A percentile compares a stretch with the other conserved stretches of the same genome.
Evolutionary conservation across 108 stramenopile species (phyloP).

Genomic region (Conticribra weissflogii): DNA sequence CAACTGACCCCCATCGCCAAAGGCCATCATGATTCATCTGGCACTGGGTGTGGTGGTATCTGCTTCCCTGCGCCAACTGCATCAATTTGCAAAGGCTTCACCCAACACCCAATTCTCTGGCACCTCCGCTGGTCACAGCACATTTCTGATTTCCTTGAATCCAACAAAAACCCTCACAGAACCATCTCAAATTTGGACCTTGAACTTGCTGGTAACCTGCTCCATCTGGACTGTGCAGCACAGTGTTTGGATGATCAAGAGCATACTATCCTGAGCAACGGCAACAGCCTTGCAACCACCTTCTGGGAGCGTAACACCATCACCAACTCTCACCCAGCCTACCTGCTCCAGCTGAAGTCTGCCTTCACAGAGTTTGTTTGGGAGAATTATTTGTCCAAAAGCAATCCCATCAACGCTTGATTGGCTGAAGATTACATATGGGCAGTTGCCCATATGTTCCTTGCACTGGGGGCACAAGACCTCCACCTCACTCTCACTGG

Average conservation of each 20-base stretch:
- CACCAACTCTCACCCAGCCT: conserved; percentile 20
- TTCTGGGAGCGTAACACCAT: conserved; percentile 51
- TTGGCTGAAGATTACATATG: no score
- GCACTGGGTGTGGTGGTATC: conserved; percentile 37
- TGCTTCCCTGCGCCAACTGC: conserved; percentile 38
- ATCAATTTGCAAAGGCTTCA: background rate
- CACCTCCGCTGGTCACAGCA: conserved; percentile 17
- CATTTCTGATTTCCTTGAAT: conserved; percentile 8
- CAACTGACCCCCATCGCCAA: conserved; percentile 31
- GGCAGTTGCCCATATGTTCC: no score
- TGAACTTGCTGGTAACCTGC: conserved; percentile 43
- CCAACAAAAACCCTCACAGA: conserved; percentile 27
- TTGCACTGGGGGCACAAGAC: no score
- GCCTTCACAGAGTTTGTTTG: conserved; percentile 18
- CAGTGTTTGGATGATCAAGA: conserved; percentile 33
- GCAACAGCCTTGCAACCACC: conserved; percentile 48
- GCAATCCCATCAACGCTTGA: no score
- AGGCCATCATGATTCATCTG: conserved; percentile 50
- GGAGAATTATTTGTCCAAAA: no score
- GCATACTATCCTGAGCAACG: conserved; percentile 24
- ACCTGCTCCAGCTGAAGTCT: conserved; percentile 39
- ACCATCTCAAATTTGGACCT: conserved; percentile 49
- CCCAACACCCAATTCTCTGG: conserved; percentile 49
- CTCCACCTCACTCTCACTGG: no score
- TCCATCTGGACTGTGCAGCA: conserved; percentile 49